Percentiles rank a stretch among this genome's conserved stretches.
phyloP scores from a whole-genome alignment of 441 rosid genomes.

The Pelargonium exstipulatum region DNA sequence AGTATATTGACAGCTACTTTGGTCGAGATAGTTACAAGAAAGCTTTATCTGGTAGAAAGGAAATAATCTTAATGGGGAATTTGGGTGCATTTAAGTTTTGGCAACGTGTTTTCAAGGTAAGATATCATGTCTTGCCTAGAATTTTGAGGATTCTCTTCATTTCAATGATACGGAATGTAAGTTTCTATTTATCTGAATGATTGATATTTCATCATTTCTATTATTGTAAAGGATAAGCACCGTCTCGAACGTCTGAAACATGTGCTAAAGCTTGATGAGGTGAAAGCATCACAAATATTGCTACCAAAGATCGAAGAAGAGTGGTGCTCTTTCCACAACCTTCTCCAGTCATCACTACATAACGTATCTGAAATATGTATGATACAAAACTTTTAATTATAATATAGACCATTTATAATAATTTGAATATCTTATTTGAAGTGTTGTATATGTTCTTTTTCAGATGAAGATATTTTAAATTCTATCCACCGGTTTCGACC shows the following conservation, averaged over 20 bases:
- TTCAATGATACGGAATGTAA: conserved; percentile 17
- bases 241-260: conserved; percentile 61
- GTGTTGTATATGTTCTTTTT: conserved; percentile 23
- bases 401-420: neutral
- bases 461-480: conserved; percentile 72
- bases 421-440: conserved; percentile 14
- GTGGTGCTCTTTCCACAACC: conserved; percentile 83
- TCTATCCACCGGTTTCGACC: conserved; percentile 71
- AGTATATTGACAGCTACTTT: conserved; percentile 45
- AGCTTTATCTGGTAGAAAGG: conserved; percentile 52
- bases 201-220: conserved; percentile 15
- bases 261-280: conserved; percentile 34
- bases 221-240: conserved; percentile 60
- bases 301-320: conserved; percentile 66
- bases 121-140: conserved; percentile 14
- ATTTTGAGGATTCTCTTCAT: conserved; percentile 8
- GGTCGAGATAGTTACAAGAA: conserved; percentile 39
- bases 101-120: conserved; percentile 78
- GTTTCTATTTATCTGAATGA: neutral
- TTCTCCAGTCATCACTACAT: conserved; percentile 62
- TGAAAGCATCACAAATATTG: conserved; percentile 31
- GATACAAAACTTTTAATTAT: conserved; percentile 19
- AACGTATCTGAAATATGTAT: conserved; percentile 72
- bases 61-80: conserved; percentile 58
- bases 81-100: conserved; percentile 81